Evolutionary conservation across 305 asterid species (phyloP), one percentile per base, ranked within the genome.

Genomic region (Solanum chacoense): DNA sequence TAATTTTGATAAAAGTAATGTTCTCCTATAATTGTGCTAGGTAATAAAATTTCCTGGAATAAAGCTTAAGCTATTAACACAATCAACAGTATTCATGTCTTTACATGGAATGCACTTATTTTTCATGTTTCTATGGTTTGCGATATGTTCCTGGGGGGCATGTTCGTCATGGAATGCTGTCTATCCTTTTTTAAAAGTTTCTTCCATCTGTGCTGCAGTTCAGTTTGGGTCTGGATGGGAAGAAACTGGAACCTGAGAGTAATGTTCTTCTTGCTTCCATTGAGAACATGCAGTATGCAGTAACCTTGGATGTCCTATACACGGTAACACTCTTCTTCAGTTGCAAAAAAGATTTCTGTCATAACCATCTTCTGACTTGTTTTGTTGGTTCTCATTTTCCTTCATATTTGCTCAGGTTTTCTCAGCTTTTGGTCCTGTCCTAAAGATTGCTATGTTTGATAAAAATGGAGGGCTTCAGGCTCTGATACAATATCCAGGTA

Each of bases 381-480:
- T 40, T 87, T 40, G 74, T 85, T 35, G 42, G 24, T 76, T 69
- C 87, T 88, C 36, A 76, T 67, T 75, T 85, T 90, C 81, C 42
- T 59, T n/a, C 24, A 11, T 81, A 36, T 31, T 32, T 50, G 20
- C 31, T 76, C 88, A 97, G 99, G 98, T 97, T 14, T 97, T 96
- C 86, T 93, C 99, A 20, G 92, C 98, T 34, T 97, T 95, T 89
- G 98, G 98, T 67, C 94, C 96, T 87, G 97, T 96, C 72, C 93
- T 96, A 32, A 97, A 97, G 94, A 97, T 97, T 88, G 99, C 99
- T 85, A 94, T 96, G 97, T 97, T 97, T 42, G 98, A 96, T 90
- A 97, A 95, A 91, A 96, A 95, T 94, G 98, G 98, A 24, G 98
- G 99, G 89, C 95, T 97, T 88, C 99, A 96, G 92, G 98, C 98